A percentile compares a stretch with the other conserved stretches of the same genome.
phyloP scores from a whole-genome alignment of 176 grass and related monocot genomes.

The Aegilops bicornis region DNA sequence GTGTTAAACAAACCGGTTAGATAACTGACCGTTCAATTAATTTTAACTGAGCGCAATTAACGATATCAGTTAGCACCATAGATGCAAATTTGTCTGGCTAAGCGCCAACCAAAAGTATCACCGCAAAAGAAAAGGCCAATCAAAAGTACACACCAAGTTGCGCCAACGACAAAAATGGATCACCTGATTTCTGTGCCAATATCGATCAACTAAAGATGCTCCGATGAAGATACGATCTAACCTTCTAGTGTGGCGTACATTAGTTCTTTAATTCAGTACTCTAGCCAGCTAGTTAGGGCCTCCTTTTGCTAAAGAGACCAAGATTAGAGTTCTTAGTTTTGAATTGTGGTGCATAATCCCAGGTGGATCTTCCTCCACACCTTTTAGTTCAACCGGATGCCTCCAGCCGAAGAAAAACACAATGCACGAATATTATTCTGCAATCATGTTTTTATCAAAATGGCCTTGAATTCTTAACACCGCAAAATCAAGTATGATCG shows the following conservation, averaged over 20 bases:
- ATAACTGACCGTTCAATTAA: not conserved
- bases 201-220: not conserved
- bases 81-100: not conserved
- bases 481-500: not conserved
- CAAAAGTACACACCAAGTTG: not conserved
- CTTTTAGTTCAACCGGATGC: not conserved
- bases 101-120: not conserved
- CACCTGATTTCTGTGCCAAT: not conserved
- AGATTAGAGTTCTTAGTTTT: not conserved
- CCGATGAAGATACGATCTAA: not conserved
- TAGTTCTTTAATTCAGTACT: not conserved
- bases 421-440: not conserved
- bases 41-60: not conserved
- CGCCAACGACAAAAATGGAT: not conserved
- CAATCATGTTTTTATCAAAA: not conserved
- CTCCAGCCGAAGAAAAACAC: not conserved
- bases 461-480: not conserved
- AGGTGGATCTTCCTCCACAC: not conserved
- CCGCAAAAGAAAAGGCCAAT: not conserved
- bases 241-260: not conserved
- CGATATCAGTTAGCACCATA: not conserved
- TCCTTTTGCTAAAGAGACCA: not conserved
- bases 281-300: not conserved
- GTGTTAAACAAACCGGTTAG: not conserved
- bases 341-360: not conserved